A percentile compares a stretch with the other conserved stretches of the same genome.
Evolutionary conservation across 2,329 filamentous ascomycete genomes (phyloP).

Genomic region (Akanthomyces lecanii): DNA sequence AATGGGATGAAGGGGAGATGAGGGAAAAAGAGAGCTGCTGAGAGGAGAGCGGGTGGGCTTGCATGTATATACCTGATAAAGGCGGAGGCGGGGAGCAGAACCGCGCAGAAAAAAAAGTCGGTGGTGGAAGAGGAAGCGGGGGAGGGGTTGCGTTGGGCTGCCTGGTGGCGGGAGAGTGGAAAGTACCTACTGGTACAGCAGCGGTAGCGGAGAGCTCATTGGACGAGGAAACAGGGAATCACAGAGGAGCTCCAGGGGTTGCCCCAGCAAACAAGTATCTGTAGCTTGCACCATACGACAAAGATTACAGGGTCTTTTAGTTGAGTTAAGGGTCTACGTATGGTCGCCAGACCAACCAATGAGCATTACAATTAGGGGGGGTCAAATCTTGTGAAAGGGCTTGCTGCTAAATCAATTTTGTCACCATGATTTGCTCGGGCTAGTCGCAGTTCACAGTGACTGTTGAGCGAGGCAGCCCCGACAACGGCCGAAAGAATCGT

Average conservation of each 20-base stretch:
- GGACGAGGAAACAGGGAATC: neutral
- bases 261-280: neutral
- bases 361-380: neutral
- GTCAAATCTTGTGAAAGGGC: neutral
- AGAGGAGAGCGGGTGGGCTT: slow-evolving; percentile 10
- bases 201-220: neutral
- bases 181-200: neutral
- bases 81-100: slow-evolving; percentile 16
- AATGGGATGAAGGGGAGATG: slow-evolving; percentile 4
- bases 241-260: neutral
- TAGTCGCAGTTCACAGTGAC: neutral
- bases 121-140: neutral
- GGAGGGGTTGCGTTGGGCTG: neutral
- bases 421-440: neutral
- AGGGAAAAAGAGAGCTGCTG: slow-evolving; percentile 12
- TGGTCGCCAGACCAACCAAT: neutral
- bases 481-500: neutral
- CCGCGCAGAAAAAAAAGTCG: neutral
- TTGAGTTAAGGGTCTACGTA: neutral
- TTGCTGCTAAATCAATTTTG: neutral
- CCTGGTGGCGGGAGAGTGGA: neutral
- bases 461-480: neutral
- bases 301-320: neutral
- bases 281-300: neutral
- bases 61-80: slow-evolving; percentile 6